Evolutionary conservation across 306 rosid genomes (phyloP).

Genomic region (Neltuma alba): DNA sequence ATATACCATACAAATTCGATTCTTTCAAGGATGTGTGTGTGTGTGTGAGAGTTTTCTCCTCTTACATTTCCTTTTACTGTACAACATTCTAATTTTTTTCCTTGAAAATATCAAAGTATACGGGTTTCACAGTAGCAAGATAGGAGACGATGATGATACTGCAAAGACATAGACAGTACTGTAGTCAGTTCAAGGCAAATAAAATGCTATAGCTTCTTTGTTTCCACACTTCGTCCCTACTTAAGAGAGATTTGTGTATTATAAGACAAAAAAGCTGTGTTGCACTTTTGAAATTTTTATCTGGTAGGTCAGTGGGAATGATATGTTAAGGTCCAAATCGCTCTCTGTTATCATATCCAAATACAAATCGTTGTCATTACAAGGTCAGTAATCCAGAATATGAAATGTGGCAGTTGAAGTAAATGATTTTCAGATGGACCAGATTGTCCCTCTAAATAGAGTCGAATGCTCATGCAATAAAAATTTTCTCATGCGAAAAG

Average conservation of each 20-base stretch:
- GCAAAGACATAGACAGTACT: not conserved
- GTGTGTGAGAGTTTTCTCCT: not conserved
- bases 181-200: not conserved
- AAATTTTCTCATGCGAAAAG: no score
- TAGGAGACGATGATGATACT: not conserved
- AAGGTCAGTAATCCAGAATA: no score
- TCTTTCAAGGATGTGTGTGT: constrained; percentile 1
- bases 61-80: not conserved
- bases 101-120: constrained; percentile 22
- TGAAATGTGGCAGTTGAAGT: no score
- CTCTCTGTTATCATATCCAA: no score
- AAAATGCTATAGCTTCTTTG: not conserved
- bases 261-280: not conserved
- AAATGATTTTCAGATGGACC: no score
- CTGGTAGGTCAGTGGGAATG: not conserved
- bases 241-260: not conserved
- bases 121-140: not conserved
- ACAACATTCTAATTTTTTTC: not conserved
- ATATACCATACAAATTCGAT: not conserved
- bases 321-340: no score
- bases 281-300: not conserved
- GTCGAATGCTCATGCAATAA: not conserved
- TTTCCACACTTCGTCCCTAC: not conserved
- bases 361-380: no score
- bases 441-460: no score